These are phyloP conservation scores for Pulicaria dysenterica DNA, from an alignment of 129 eudicot species.

Conservation along the genomic window DNA sequence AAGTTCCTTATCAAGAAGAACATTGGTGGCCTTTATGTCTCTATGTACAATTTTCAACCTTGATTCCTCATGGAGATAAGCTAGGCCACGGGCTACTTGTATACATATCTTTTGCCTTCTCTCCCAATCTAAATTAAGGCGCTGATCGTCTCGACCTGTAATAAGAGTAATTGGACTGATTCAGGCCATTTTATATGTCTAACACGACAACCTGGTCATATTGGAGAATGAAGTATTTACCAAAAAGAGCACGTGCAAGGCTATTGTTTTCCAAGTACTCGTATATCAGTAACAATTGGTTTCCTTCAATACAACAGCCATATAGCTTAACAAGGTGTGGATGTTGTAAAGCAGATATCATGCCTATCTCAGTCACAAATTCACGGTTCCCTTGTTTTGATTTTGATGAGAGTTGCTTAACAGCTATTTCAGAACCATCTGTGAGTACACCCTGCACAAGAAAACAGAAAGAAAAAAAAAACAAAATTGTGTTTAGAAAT, in stretches of 20 bases:
- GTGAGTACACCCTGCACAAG: constrained; percentile 37
- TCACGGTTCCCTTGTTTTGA: constrained; percentile 49
- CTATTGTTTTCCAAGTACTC: constrained; percentile 48
- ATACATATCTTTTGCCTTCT: constrained; percentile 45
- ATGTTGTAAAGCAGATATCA: constrained; percentile 48
- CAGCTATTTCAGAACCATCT: constrained; percentile 45
- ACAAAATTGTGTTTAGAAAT: not conserved
- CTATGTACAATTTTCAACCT: constrained; percentile 46
- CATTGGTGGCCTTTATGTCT: constrained; percentile 48
- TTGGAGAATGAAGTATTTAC: constrained; percentile 24
- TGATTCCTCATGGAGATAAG: constrained; percentile 46
- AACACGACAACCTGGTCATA: no score
- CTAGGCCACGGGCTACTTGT: constrained; percentile 40
- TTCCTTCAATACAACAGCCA: constrained; percentile 50
- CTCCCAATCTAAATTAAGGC: constrained; percentile 37
- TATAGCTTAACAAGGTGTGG: constrained; percentile 46
- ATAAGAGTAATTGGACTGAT: not conserved
- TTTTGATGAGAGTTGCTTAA: constrained; percentile 45
- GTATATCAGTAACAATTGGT: constrained; percentile 39
- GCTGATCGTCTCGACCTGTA: constrained; percentile 34
- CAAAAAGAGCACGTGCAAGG: constrained; percentile 50
- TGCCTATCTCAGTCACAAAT: constrained; percentile 47
- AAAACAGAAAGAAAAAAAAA: not conserved
- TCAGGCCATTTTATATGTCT: no score
- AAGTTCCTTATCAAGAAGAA: constrained; percentile 51